Conservation (phyloP, 2,329 filamentous ascomycete genomes). For the Didymella arachidicola region DNA sequence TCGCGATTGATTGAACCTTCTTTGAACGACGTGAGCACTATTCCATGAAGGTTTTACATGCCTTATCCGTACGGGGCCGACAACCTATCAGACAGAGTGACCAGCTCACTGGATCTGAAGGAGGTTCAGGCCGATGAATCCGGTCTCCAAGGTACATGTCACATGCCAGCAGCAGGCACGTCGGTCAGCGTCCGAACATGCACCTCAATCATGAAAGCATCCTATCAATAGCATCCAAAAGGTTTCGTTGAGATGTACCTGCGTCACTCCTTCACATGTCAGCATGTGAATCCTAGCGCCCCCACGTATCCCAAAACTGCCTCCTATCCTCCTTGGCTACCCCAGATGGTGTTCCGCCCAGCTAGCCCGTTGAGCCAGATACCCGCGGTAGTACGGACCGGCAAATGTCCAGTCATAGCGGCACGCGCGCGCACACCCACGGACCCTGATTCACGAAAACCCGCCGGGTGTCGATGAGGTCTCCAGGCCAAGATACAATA, state of each 20-base stretch:
- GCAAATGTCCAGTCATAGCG: conserved; percentile 22
- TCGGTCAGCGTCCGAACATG: not conserved
- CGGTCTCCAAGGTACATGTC: not conserved
- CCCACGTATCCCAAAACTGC: conserved; percentile 16
- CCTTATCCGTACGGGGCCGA: not conserved
- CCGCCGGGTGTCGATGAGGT: conserved; percentile 1
- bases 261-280: conserved; percentile 22
- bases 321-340: conserved; percentile 15
- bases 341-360: conserved; percentile 14
- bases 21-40: not conserved
- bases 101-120: not conserved
- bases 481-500: conserved; percentile 9
- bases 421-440: conserved; percentile 5
- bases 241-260: conserved; percentile 21
- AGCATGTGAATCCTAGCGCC: conserved; percentile 17
- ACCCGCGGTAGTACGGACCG: conserved; percentile 21
- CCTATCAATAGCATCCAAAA: not conserved
- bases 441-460: conserved; percentile 23
- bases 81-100: conserved; percentile 1
- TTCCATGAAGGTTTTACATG: not conserved
- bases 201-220: conserved; percentile 1
- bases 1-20: not conserved
- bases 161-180: conserved; percentile 2
- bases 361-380: conserved; percentile 18
- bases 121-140: conserved; percentile 5